Evolutionary conservation across 352 stramenopile species (phyloP).

Genomic region (Globisporangium nagaii): DNA sequence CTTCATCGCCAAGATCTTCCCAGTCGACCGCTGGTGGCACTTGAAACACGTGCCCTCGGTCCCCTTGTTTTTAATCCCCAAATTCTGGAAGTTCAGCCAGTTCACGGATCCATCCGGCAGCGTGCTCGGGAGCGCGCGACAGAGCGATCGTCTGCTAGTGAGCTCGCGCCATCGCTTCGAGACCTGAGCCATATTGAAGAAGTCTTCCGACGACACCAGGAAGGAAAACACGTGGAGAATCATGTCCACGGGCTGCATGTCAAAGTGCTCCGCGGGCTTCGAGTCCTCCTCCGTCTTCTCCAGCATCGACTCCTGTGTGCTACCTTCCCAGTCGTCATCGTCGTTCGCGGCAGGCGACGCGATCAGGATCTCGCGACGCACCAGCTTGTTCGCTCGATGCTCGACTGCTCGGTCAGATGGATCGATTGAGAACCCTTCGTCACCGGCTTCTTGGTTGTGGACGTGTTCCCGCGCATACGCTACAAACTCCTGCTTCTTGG

Average conservation of each 20-base stretch:
- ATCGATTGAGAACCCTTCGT: slow-evolving; percentile 84
- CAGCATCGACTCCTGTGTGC: slow-evolving; percentile 25
- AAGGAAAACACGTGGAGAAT: slow-evolving; percentile 87
- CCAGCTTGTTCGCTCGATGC: slow-evolving; percentile 77
- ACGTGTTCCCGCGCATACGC: slow-evolving; percentile 75
- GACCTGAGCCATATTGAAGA: slow-evolving; percentile 66
- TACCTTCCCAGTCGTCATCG: slow-evolving; percentile 69
- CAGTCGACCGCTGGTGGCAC: slow-evolving; percentile 77
- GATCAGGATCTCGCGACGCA: slow-evolving; percentile 82
- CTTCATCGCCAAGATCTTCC: slow-evolving; percentile 87
- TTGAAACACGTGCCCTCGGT: slow-evolving; percentile 87
- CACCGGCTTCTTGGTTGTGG: slow-evolving; percentile 70
- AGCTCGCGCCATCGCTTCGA: slow-evolving; percentile 79
- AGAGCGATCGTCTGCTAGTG: slow-evolving; percentile 64
- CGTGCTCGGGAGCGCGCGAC: slow-evolving; percentile 57
- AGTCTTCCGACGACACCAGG: slow-evolving; percentile 66
- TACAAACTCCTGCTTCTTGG: slow-evolving; percentile 38
- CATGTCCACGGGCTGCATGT: slow-evolving; percentile 83
- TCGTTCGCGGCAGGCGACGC: slow-evolving; percentile 71
- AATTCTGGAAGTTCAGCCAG: slow-evolving; percentile 85
- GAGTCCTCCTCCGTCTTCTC: slow-evolving; percentile 23
- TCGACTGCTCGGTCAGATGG: slow-evolving; percentile 79
- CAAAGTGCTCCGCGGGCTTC: slow-evolving; percentile 65
- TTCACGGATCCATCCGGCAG: slow-evolving; percentile 74
- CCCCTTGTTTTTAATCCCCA: slow-evolving; percentile 88